Percentiles rank a stretch among this genome's conserved stretches.
Conservation (phyloP, 163 green algal genomes). For the Prototheca cutis region DNA sequence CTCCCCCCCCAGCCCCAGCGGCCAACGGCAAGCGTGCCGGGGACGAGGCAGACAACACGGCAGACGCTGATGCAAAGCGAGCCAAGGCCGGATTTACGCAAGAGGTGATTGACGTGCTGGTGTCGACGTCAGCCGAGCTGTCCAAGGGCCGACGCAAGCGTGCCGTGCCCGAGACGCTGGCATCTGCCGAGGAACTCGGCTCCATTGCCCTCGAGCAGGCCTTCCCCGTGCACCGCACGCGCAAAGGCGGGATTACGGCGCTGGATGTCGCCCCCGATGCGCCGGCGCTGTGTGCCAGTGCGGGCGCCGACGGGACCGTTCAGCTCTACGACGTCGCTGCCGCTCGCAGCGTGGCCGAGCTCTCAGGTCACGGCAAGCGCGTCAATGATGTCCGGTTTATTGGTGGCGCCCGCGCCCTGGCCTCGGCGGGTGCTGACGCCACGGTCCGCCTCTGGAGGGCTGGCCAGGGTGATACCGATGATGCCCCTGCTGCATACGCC, state of each 20-base stretch:
- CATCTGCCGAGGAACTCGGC: conserved; percentile 54
- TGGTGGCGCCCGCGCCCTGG: conserved; percentile 1
- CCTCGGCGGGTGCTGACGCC: background rate
- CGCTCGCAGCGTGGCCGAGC: conserved; percentile 31
- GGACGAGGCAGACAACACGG: conserved; percentile 12
- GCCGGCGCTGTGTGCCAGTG: conserved; percentile 20
- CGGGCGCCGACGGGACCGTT: conserved; percentile 13
- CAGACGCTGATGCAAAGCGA: conserved; percentile 10
- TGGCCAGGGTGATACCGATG: background rate
- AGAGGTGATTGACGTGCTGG: conserved; percentile 36
- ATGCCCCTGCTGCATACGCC: background rate
- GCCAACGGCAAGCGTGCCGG: conserved; percentile 40
- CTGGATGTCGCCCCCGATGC: conserved; percentile 22
- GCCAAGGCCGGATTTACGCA: conserved; percentile 28
- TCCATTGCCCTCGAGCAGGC: conserved; percentile 36
- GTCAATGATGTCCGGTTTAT: conserved; percentile 45
- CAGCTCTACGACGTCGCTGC: conserved; percentile 59
- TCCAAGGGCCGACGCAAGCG: conserved; percentile 77
- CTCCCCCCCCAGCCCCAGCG: conserved; percentile 6
- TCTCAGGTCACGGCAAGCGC: conserved; percentile 81
- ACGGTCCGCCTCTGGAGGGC: background rate
- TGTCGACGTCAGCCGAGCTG: conserved; percentile 49
- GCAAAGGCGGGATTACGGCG: conserved; percentile 54
- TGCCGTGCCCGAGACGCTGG: conserved; percentile 35
- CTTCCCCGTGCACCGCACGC: conserved; percentile 81